A percentile compares a stretch with the other conserved stretches of the same genome.
phyloP scores from a whole-genome alignment of 169 alveolate species.

The Plasmodium knowlesi region DNA sequence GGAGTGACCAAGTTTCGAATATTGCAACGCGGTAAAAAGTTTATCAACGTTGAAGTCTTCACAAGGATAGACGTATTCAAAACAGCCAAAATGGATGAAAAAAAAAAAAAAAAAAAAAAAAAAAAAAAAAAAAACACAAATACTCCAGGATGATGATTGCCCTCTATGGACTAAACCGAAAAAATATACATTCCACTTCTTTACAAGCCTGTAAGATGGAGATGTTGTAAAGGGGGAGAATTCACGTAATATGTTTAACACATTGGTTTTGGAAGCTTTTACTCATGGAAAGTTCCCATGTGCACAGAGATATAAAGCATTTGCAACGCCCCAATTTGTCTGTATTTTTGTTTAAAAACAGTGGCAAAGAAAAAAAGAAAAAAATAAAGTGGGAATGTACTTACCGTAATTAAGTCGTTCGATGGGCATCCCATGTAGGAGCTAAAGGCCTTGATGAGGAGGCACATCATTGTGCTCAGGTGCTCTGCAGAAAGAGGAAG shows the following conservation, averaged over 20 bases:
- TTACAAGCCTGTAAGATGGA: constrained; percentile 47
- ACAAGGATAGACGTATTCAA: background rate
- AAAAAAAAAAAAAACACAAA: too few species aligned
- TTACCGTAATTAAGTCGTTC: constrained; percentile 36
- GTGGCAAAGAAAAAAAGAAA: background rate
- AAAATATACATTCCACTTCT: constrained; percentile 20
- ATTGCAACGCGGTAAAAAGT: background rate
- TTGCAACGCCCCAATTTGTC: background rate
- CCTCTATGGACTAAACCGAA: background rate
- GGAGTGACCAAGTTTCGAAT: background rate
- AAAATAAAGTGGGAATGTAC: background rate
- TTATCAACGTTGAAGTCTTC: background rate
- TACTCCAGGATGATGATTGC: background rate
- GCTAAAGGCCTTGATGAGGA: constrained; percentile 52
- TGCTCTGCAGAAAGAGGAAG: constrained; percentile 8
- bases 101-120: background rate
- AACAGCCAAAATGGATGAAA: background rate
- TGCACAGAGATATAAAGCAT: background rate
- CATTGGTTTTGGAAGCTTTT: background rate
- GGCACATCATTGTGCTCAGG: constrained; percentile 30
- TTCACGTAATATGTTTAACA: background rate
- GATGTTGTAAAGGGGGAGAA: background rate
- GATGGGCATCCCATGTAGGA: constrained; percentile 25
- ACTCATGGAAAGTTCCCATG: background rate
- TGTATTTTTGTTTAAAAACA: background rate